Percentiles rank a stretch among this genome's conserved stretches.
Evolutionary conservation across 2,329 filamentous ascomycete species (phyloP).

Genomic region (Fusarium succisae): DNA sequence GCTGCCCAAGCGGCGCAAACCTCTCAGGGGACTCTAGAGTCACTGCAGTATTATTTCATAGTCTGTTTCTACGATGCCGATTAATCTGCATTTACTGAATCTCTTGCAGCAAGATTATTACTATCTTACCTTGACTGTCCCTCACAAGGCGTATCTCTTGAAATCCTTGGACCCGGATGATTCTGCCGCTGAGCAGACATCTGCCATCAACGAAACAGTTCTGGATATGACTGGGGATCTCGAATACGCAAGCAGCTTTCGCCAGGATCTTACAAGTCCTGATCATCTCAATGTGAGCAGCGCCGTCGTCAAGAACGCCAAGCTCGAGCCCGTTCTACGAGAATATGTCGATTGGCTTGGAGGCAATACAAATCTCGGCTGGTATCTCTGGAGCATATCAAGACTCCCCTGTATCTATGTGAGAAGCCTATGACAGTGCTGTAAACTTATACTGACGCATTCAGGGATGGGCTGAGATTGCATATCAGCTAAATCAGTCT

Average conservation of each 20-base stretch:
- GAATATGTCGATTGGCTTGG: background rate
- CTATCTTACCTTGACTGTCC: background rate
- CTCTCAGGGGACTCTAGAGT: background rate
- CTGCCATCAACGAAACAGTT: background rate
- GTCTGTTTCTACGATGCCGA: fast-evolving
- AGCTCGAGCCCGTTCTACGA: background rate
- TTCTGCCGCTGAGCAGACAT: background rate
- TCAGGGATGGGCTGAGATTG: background rate
- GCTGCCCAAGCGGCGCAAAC: background rate
- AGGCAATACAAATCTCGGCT: background rate
- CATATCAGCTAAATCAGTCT: background rate
- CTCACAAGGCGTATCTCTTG: background rate
- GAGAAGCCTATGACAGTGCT: fast-evolving
- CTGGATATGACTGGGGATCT: background rate
- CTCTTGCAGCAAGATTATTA: background rate
- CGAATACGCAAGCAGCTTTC: background rate
- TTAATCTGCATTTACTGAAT: background rate
- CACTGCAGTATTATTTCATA: background rate
- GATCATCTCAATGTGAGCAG: background rate
- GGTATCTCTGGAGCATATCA: background rate
- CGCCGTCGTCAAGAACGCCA: background rate
- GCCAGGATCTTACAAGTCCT: background rate
- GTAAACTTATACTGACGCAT: fast-evolving
- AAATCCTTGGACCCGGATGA: background rate
- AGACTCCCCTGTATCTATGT: background rate